These are phyloP conservation scores for Phytopythium kandeliae DNA, from an alignment of 352 stramenopile species.

Conservation along the genomic window DNA sequence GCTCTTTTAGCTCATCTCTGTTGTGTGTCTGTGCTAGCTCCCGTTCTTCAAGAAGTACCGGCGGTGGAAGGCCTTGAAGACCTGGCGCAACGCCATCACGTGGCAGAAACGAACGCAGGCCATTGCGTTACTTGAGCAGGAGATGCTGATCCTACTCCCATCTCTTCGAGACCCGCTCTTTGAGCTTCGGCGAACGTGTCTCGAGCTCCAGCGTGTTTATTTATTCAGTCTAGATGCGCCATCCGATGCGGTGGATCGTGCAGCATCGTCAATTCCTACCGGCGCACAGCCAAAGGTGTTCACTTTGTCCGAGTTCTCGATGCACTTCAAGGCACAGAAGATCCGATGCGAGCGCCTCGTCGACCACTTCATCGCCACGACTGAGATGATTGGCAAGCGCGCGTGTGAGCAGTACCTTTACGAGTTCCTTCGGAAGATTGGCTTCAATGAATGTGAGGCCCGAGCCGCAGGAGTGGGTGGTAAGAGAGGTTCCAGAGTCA, in stretches of 20 bases:
- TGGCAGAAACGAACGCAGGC: slow-evolving; percentile 29
- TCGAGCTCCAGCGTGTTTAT: slow-evolving; percentile 32
- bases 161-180: slow-evolving; percentile 79
- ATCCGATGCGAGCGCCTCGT: slow-evolving; percentile 48
- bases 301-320: slow-evolving; percentile 76
- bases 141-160: slow-evolving; percentile 87
- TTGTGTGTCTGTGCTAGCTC: slow-evolving; percentile 21
- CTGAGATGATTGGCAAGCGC: slow-evolving; percentile 50
- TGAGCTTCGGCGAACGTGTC: slow-evolving; percentile 53
- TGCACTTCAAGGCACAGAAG: slow-evolving; percentile 67
- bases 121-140: slow-evolving; percentile 47
- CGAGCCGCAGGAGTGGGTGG: not conserved
- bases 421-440: slow-evolving; percentile 43
- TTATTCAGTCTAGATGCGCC: slow-evolving; percentile 25
- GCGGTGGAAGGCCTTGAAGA: slow-evolving; percentile 87
- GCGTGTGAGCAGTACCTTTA: slow-evolving; percentile 62
- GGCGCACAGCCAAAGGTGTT: slow-evolving; percentile 46
- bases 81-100: slow-evolving; percentile 83
- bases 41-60: slow-evolving; percentile 89
- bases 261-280: not conserved
- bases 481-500: slow-evolving; percentile 3
- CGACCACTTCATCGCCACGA: slow-evolving; percentile 52
- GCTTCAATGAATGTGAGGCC: slow-evolving; percentile 35
- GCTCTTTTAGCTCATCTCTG: not conserved
- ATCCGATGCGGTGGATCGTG: not conserved